Base-by-base conservation (phyloP, 352 stramenopile genomes). In the Phytophthora colocasiae region DNA sequence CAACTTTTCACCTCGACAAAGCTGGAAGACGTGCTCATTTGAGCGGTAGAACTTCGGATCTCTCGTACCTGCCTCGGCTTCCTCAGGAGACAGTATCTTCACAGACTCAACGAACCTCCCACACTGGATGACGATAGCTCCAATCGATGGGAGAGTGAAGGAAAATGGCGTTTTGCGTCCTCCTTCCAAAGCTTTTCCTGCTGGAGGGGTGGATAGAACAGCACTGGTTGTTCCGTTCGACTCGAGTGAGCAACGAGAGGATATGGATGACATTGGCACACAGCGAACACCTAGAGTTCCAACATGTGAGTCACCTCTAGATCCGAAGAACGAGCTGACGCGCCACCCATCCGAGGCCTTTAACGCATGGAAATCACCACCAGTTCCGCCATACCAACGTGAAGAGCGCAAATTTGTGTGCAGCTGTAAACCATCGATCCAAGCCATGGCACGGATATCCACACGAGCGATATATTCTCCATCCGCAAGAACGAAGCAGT, bases 381-480 rank as follows among this genome's bases (percentile, higher is more conserved):
- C 83, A 45, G 76, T 82, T 3, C 83, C 81, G 14, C 83, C 83
- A 40, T 73, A 89, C 83, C 83, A 90, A n/a, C 73, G 75, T 31
- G 83, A 81, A 1, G 70, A 78, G 2, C 78, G 75, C 29, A 76
- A 15, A 45, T 90, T 92, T 3, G 83, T 92, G 63, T 89, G 74
- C 11, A 92, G 67, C 45, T 87, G 78, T 12, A 92, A 56, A 6
- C 81, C 83, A 52, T 92, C 81, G 32, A 92, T 79, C 78, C 78
- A 92, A 10, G 78, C 79, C 71, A 80, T 80, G 1, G 81, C 76
- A 2, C 80, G 71, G 1, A 90, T 63, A 40, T 90, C 80, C 4
- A 92, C 73, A 12, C 65, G 71, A 26, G 69, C 80, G 34, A 92
- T 65, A 48, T 73, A 86, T 63, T 92, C 83, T 41, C 58, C 51